Conservation (phyloP, 345 rosid species). For the Rhodomyrtus tomentosa region DNA sequence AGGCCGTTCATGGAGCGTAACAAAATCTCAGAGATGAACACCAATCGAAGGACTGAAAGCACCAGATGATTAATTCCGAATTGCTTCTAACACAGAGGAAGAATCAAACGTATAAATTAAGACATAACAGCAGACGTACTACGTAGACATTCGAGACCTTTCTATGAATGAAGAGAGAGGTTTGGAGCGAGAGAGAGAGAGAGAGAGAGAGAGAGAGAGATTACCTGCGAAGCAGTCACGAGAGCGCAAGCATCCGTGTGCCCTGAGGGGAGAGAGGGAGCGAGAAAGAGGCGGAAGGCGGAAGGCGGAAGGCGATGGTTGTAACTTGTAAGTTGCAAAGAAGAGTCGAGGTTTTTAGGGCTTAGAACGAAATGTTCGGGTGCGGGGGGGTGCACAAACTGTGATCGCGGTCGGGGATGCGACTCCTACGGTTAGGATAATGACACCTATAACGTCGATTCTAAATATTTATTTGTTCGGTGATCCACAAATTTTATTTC, state of each 20-base stretch:
- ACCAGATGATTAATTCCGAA: not conserved
- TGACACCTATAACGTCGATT: fast-evolving
- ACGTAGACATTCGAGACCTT: not conserved
- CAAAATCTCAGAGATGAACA: not conserved
- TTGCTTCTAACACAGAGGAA: not conserved
- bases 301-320: not conserved
- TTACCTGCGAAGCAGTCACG: not conserved
- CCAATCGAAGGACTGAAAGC: not conserved
- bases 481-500: no score
- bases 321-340: not conserved
- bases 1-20: not conserved
- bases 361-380: not conserved
- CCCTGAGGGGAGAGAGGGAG: not conserved
- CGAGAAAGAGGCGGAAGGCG: not conserved
- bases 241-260: not conserved
- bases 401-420: not conserved
- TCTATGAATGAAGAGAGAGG: not conserved
- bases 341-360: not conserved
- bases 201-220: not conserved
- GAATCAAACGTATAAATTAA: not conserved
- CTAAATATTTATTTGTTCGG: no score
- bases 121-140: not conserved
- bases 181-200: not conserved
- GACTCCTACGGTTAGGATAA: not conserved
- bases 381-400: not conserved